Evolutionary conservation across 176 grass and related monocot species (phyloP), one percentile per base, ranked within the genome.

Genomic region (Coix lacrymajobi): DNA sequence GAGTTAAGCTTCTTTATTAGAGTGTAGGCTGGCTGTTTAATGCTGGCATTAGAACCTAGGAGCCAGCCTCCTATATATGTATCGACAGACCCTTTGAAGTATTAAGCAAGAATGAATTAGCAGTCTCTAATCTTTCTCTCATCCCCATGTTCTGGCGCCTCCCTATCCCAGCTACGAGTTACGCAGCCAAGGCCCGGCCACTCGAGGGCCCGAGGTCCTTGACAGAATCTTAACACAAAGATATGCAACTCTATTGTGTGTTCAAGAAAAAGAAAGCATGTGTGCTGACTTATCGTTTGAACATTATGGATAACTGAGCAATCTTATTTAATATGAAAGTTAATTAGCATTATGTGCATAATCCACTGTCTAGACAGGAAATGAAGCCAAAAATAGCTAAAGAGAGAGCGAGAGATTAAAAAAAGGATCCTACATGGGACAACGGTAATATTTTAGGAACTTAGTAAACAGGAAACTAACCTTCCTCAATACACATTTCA

Each of bases 391-490:
- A 22, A 32, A 6, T 31, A 11, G 30, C n/a, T 52, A 62, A 32
- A 56, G 52, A 56, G 6, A 52, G 20, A 56, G 52, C 7, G 20
- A 56, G 20, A 56, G 19, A 54, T 3, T 20, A 16, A 22, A 19
- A 4, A 37, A 77, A 20, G 24, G 34, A 69, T n/a, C 17, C 2
- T 80, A 28, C 11, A 26, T 26, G 64, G 24, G 49, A 79, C 44
- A 67, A 48, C 28, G 36, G 44, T 44, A 17, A 14, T 17, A 44
- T 66, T 73, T 43, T 41, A 28, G 41, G 34, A 62, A 41, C 41
- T 65, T 45, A 37, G 62, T 39, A 73, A 56, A 66, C 11, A 44
- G 22, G 44, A 81, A 62, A 81, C 83, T 71, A 71, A 85, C 83
- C 83, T 85, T 25, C 65, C 43, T 43, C 28, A 19, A 65, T 82